A percentile compares a stretch with the other conserved stretches of the same genome.
phyloP scores from a whole-genome alignment of 2,329 filamentous ascomycete genomes.

The Botrytis squamosa region DNA sequence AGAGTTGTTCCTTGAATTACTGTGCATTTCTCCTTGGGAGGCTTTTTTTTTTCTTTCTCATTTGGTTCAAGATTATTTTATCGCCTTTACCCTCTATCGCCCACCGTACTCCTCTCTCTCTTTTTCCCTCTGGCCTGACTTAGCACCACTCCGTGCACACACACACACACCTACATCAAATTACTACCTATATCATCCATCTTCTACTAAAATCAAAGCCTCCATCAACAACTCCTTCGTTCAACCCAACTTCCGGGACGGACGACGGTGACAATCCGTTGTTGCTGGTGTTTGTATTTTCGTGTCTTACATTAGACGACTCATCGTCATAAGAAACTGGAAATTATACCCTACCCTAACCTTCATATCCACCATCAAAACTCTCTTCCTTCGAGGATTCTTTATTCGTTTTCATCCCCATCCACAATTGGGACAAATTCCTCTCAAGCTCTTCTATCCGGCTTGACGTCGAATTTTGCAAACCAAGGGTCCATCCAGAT shows the following conservation, averaged over 20 bases:
- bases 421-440: neutral
- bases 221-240: conserved; percentile 1
- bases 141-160: neutral
- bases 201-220: neutral
- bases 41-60: neutral
- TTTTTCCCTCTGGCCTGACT: neutral
- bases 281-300: neutral
- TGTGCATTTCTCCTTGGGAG: neutral
- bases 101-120: neutral
- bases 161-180: neutral
- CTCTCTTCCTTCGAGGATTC: neutral
- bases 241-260: conserved; percentile 8
- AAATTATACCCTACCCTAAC: neutral
- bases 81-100: conserved; percentile 6
- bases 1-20: neutral
- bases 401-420: neutral
- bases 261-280: conserved; percentile 6
- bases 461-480: neutral
- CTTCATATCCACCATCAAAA: neutral
- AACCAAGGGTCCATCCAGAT: neutral
- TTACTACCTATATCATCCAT: neutral
- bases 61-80: neutral
- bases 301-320: neutral
- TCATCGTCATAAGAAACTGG: neutral
- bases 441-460: neutral